Percentiles rank a stretch among this genome's conserved stretches.
Evolutionary conservation across 73 alveolate species (phyloP).

Genomic region (Effrenium voratum): DNA sequence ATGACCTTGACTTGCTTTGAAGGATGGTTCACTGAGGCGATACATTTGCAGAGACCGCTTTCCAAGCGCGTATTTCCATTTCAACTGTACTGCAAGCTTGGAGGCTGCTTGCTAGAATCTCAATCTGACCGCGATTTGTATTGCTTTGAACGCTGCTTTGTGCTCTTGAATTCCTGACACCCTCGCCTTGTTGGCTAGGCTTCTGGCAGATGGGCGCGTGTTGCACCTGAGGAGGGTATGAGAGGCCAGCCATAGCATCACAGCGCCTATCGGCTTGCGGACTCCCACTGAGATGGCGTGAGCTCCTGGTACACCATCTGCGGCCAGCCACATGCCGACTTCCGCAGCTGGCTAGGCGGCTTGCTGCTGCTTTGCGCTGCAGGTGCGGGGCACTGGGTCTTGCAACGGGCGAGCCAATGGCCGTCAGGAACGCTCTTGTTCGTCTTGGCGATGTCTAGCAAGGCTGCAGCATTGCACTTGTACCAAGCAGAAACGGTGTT

Average conservation of each 20-base stretch:
- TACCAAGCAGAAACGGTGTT: too few species aligned
- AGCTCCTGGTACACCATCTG: constrained; percentile 89
- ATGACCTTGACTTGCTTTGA: not conserved
- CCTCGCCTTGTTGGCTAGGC: not conserved
- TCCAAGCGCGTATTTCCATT: constrained; percentile 18
- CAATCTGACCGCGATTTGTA: too few species aligned
- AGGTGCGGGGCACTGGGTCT: too few species aligned
- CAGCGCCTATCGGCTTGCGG: not conserved
- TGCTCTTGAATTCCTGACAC: not conserved
- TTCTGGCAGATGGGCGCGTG: not conserved
- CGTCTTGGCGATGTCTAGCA: too few species aligned
- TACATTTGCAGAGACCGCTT: constrained; percentile 77
- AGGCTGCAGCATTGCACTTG: too few species aligned
- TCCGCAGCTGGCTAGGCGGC: constrained; percentile 46
- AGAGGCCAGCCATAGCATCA: not conserved
- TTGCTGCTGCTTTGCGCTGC: constrained; percentile 32
- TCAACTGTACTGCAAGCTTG: constrained; percentile 32
- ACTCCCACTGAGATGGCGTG: constrained; percentile 11
- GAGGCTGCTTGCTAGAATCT: not conserved
- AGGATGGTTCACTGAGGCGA: constrained; percentile 8
- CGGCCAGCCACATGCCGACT: constrained; percentile 50
- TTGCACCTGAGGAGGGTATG: constrained; percentile 62
- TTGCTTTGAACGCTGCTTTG: too few species aligned
- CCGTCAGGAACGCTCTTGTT: too few species aligned
- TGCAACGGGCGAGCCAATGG: too few species aligned